phyloP scores from a whole-genome alignment of 768 basidiomycete genomes.

The Rhizopogon rudus region DNA sequence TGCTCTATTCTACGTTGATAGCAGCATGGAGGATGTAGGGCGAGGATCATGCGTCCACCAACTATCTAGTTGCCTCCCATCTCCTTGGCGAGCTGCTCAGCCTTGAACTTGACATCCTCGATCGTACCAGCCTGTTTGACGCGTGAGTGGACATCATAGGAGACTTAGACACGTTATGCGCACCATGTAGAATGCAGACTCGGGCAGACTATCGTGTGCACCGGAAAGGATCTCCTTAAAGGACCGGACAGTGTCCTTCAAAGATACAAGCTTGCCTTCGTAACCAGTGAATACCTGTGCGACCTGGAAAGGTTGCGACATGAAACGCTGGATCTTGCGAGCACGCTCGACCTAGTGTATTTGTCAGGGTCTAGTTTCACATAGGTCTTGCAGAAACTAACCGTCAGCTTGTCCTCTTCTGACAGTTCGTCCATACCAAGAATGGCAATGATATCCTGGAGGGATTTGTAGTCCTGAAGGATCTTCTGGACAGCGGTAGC shows the following conservation, averaged over 20 bases:
- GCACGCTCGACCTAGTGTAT: conserved; percentile 84
- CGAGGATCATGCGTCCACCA: conserved; percentile 7
- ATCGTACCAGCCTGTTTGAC: conserved; percentile 72
- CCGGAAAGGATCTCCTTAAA: conserved; percentile 98
- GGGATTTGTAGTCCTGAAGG: conserved; percentile 93
- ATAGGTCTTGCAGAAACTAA: conserved; percentile 34
- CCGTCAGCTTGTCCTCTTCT: conserved; percentile 99
- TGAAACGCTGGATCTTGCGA: conserved; percentile 99
- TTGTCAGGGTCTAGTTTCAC: background rate
- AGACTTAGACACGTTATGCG: conserved; percentile 8
- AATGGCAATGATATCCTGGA: conserved; percentile 99
- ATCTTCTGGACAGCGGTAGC: conserved; percentile 98
- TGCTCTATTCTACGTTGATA: conserved; percentile 8
- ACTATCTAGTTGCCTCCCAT: conserved; percentile 46
- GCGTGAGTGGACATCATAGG: background rate
- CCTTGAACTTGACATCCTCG: conserved; percentile 96
- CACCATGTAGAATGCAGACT: conserved; percentile 98
- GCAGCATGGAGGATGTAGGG: background rate
- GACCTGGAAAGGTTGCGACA: conserved; percentile 99
- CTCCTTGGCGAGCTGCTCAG: conserved; percentile 95
- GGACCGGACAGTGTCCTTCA: conserved; percentile 94
- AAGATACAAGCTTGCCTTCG: conserved; percentile 92
- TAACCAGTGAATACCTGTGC: conserved; percentile 99
- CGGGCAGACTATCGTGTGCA: conserved; percentile 82
- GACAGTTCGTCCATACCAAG: conserved; percentile 99